Base-by-base conservation (phyloP, 257 asterid species). In the Cruciata laevipes region DNA sequence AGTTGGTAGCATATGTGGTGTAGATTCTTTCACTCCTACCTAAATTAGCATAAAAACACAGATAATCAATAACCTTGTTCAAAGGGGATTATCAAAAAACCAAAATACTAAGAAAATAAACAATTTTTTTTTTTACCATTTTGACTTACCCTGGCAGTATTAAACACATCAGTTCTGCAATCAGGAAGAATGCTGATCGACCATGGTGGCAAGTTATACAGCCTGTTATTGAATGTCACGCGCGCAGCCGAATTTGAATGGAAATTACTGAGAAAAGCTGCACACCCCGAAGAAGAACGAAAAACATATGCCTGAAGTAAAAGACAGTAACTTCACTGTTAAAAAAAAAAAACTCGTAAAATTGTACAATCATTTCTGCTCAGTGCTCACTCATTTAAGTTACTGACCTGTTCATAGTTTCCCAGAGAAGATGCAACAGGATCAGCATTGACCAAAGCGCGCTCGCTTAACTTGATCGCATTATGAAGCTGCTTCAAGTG, bases 181-280 rank as follows among this genome's bases (percentile, higher is more conserved):
- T 90, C 96, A 0, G 97, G 95, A 64, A 92, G 97, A 66, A 92
- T 83, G 85, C 91, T 89, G 79, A 87, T 87, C 30, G 99, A 93
- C 99, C 99, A 93, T 57, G 99, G 90, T 71, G 99, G 99, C 71
- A 93, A 78, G 61, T 86, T 81, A 30, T 90, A 90, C 49, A 71
- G 88, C 86, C 71, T 65, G 57, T 80, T 75, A 58, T 82, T 86
- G 80, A 93, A 90, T 21, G 73, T 88, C 79, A 93, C 95, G 23
- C 70, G 81, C 37, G 90, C 94, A 64, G 87, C 55, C 7, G 76
- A 47, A 33, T 78, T 83, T 74, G 71, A 49, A 74, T 90, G 97
- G 83, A 67, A 88, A 71, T 93, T 93, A 49, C 96, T 74, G 65
- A 93, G 82, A 78, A 93, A 93, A 62, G 99, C 97, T 8, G 89